phyloP scores from a whole-genome alignment of 1,139 yeast genomes.

The Wickerhamomyces sp. region DNA sequence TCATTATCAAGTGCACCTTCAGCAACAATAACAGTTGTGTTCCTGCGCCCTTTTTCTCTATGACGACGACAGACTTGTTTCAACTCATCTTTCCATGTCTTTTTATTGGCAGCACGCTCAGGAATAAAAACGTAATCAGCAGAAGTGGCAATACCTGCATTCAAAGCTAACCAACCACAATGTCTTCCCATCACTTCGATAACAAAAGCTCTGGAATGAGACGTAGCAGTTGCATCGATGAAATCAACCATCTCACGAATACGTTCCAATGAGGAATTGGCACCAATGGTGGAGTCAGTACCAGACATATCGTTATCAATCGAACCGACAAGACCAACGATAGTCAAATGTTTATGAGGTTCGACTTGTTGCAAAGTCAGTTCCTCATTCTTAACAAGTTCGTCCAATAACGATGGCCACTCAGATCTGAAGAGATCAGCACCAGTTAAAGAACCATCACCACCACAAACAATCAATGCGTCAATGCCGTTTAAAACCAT shows the following conservation, averaged over 20 bases:
- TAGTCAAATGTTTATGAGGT: constrained; percentile 54
- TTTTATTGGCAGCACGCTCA: constrained; percentile 62
- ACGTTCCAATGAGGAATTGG: constrained; percentile 71
- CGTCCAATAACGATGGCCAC: constrained; percentile 71
- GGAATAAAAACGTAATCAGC: constrained; percentile 81
- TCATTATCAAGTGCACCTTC: constrained; percentile 76
- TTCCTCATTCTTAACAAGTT: constrained; percentile 44
- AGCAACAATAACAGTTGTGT: constrained; percentile 76
- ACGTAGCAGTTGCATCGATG: constrained; percentile 79
- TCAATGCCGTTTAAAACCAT: constrained; percentile 70
- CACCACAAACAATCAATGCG: constrained; percentile 78
- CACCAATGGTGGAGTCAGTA: constrained; percentile 80
- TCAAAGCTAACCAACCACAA: constrained; percentile 82
- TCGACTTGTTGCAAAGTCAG: constrained; percentile 48
- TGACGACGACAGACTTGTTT: constrained; percentile 61
- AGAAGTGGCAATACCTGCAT: constrained; percentile 79
- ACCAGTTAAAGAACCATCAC: constrained; percentile 82
- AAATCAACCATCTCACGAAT: constrained; percentile 76
- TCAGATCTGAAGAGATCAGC: constrained; percentile 75
- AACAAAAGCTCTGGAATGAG: constrained; percentile 79
- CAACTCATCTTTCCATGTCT: constrained; percentile 64
- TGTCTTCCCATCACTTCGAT: constrained; percentile 90
- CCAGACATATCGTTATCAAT: constrained; percentile 83
- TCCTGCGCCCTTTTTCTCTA: constrained; percentile 67
- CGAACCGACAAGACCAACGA: constrained; percentile 77